These are phyloP conservation scores for Hypoxylon sp. DNA, from an alignment of 2,329 filamentous ascomycete species.

Conservation along the genomic window DNA sequence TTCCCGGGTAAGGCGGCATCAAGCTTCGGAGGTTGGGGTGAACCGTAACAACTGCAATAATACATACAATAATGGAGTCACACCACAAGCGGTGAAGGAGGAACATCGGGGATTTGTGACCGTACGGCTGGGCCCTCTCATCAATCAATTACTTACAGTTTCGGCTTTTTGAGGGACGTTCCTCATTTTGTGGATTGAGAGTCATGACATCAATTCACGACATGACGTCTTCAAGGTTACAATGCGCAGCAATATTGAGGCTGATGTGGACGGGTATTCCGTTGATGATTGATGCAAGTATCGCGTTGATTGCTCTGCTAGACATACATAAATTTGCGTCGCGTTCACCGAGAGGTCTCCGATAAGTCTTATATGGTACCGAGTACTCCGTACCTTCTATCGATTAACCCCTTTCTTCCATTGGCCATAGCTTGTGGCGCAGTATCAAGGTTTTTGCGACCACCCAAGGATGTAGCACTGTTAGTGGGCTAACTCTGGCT, in stretches of 20 bases:
- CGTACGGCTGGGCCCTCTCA: conserved; percentile 12
- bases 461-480: conserved; percentile 22
- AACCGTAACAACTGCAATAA: conserved; percentile 7
- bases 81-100: conserved; percentile 7
- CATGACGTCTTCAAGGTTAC: conserved; percentile 27
- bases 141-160: conserved; percentile 3
- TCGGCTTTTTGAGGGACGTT: background rate
- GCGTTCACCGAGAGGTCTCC: conserved; percentile 46
- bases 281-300: conserved; percentile 24
- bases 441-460: conserved; percentile 19
- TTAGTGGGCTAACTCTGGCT: conserved; percentile 39
- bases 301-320: conserved; percentile 30
- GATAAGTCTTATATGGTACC: conserved; percentile 10
- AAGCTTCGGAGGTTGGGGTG: conserved; percentile 14
- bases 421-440: conserved; percentile 43
- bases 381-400: conserved; percentile 17
- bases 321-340: conserved; percentile 25
- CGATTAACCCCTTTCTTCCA: conserved; percentile 33
- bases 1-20: conserved; percentile 27
- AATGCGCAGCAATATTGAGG: conserved; percentile 21
- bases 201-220: conserved; percentile 5
- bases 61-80: background rate
- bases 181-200: conserved; percentile 16
- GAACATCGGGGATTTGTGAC: conserved; percentile 25
- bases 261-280: conserved; percentile 29